phyloP scores from a whole-genome alignment of 2,329 filamentous ascomycete species.

The Simplicillium sp. region DNA sequence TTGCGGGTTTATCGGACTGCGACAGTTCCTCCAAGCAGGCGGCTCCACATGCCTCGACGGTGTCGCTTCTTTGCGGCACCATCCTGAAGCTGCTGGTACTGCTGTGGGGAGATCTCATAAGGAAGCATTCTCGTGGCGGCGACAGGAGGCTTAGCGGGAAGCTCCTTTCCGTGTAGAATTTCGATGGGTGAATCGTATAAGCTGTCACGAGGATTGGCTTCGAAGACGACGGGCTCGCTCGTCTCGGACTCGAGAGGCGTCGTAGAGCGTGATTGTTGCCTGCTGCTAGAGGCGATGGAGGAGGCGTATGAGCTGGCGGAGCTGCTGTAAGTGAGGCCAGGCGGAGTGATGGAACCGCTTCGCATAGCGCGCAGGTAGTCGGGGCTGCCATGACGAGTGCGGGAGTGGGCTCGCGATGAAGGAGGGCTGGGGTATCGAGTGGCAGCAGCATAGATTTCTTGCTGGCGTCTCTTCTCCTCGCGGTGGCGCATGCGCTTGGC shows the following conservation, averaged over 20 bases:
- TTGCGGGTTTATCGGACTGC: constrained; percentile 21
- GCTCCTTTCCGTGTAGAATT: constrained; percentile 28
- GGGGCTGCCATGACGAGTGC: constrained; percentile 29
- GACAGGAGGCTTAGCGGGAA: constrained; percentile 24
- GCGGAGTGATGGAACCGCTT: constrained; percentile 30
- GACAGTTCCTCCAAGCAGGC: constrained; percentile 39
- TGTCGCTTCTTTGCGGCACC: constrained; percentile 37
- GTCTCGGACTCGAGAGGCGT: constrained; percentile 38
- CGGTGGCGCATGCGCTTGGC: constrained; percentile 39
- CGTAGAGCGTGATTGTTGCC: constrained; percentile 39
- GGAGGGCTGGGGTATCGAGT: constrained; percentile 36
- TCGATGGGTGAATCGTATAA: constrained; percentile 41
- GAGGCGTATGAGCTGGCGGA: constrained; percentile 41
- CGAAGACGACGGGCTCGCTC: constrained; percentile 31
- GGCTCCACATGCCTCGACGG: constrained; percentile 42
- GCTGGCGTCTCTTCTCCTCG: constrained; percentile 32
- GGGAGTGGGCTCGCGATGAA: constrained; percentile 32
- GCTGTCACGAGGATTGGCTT: constrained; percentile 24
- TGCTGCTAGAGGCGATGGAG: constrained; percentile 33
- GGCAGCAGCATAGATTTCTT: constrained; percentile 20
- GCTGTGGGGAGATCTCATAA: constrained; percentile 45
- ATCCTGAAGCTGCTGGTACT: constrained; percentile 40
- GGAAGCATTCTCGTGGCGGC: constrained; percentile 31
- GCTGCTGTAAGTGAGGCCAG: constrained; percentile 38
- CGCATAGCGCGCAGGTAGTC: constrained; percentile 29